phyloP scores from a whole-genome alignment of 176 grass and related monocot species.

The Bonia amplexicaulis region DNA sequence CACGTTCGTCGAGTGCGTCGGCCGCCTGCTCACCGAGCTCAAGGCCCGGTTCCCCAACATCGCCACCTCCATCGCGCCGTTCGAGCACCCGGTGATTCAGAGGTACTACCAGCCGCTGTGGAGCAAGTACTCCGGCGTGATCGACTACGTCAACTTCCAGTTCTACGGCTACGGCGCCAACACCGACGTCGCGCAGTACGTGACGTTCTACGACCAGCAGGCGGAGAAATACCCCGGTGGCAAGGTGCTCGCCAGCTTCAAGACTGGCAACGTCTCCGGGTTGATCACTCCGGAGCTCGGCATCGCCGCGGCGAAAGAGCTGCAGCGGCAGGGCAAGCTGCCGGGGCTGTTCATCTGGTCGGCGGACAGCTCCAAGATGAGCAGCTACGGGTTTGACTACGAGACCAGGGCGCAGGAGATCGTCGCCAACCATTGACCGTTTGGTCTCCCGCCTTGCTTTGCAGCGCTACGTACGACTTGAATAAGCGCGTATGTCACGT shows the following conservation, averaged over 20 bases:
- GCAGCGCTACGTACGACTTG: background rate
- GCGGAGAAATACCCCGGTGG: conserved; percentile 30
- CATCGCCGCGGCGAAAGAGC: conserved; percentile 20
- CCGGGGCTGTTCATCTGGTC: conserved; percentile 58
- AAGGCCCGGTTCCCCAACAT: conserved; percentile 10
- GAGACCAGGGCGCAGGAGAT: conserved; percentile 35
- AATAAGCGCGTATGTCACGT: background rate
- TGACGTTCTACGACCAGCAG: conserved; percentile 34
- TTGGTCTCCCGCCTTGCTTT: background rate
- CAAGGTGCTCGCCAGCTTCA: conserved; percentile 53
- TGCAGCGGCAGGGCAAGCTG: conserved; percentile 49
- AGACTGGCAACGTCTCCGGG: conserved; percentile 19
- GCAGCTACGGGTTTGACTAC: conserved; percentile 28
- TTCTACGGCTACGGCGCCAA: conserved; percentile 57
- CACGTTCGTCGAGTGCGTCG: conserved; percentile 53
- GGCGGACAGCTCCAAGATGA: conserved; percentile 34
- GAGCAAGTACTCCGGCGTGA: conserved; percentile 31
- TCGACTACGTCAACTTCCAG: conserved; percentile 70
- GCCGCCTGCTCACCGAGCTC: conserved; percentile 36
- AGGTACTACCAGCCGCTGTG: conserved; percentile 52
- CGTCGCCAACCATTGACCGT: conserved; percentile 41
- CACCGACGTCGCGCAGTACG: conserved; percentile 33
- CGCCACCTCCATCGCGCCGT: conserved; percentile 63
- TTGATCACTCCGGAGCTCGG: conserved; percentile 32
- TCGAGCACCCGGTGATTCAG: conserved; percentile 1